phyloP scores from a whole-genome alignment of 805 yeast genomes.

The Yamadazyma nakazawae region DNA sequence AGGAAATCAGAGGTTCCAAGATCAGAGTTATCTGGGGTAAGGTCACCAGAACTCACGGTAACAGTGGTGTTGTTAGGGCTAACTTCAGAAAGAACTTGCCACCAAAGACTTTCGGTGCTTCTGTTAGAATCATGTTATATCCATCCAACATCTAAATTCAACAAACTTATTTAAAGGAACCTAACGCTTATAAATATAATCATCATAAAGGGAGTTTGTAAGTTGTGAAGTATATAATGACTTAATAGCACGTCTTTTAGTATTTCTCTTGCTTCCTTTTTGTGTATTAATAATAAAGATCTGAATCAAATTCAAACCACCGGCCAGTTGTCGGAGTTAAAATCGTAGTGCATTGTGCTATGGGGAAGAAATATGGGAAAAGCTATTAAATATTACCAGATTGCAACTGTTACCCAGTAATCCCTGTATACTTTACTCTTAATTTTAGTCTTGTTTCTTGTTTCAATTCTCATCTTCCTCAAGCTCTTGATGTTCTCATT shows the following conservation, averaged over 20 bases:
- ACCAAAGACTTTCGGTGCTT: slow-evolving; percentile 99
- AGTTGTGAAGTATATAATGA: slow-evolving; percentile 3
- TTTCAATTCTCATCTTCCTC: neutral
- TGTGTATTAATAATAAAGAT: slow-evolving; percentile 9
- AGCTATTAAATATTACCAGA: neutral
- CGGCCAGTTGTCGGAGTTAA: neutral
- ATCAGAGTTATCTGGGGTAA: slow-evolving; percentile 99
- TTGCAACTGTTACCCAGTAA: too few species aligned
- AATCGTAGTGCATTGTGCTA: neutral
- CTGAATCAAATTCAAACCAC: neutral
- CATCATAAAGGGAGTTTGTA: slow-evolving; percentile 12
- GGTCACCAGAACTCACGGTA: slow-evolving; percentile 98
- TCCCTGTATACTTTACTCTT: too few species aligned
- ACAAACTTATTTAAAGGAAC: slow-evolving; percentile 8
- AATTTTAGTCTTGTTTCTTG: neutral
- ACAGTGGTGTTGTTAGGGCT: slow-evolving; percentile 97
- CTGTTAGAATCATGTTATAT: slow-evolving; percentile 99
- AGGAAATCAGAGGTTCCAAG: slow-evolving; percentile 98
- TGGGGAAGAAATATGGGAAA: neutral
- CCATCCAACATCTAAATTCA: slow-evolving; percentile 93
- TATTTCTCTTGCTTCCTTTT: slow-evolving; percentile 2
- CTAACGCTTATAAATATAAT: slow-evolving; percentile 14
- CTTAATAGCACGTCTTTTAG: slow-evolving; percentile 10
- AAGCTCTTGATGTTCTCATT: neutral
- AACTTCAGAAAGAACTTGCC: slow-evolving; percentile 98